Conservation (phyloP, 106 monocot species). For the Iris macrosiphon region DNA sequence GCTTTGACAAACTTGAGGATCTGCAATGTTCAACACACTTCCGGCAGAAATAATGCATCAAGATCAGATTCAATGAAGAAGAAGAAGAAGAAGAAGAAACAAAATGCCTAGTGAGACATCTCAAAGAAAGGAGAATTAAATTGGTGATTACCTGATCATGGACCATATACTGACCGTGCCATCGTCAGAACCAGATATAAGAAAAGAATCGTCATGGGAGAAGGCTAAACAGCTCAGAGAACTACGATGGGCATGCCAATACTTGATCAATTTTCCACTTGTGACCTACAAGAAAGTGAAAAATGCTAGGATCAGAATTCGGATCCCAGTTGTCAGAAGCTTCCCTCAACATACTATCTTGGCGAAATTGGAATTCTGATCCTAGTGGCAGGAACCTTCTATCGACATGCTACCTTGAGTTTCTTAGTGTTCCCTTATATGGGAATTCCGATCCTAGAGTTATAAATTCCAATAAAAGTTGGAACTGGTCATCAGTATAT, state of each 20-base stretch:
- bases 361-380: too few relatives aligned
- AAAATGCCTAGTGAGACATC: not conserved
- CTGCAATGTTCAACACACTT: conserved; percentile 13
- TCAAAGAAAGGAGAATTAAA: not conserved
- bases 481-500: too few relatives aligned
- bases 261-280: conserved; percentile 26
- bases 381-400: too few relatives aligned
- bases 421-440: too few relatives aligned
- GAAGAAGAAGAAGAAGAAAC: not conserved
- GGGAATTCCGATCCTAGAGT: too few relatives aligned
- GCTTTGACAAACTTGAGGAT: conserved; percentile 8
- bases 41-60: not conserved
- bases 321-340: too few relatives aligned
- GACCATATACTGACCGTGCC: conserved; percentile 24
- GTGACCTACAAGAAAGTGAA: conserved; percentile 3
- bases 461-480: too few relatives aligned
- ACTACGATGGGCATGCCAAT: conserved; percentile 19
- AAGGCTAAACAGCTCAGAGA: conserved; percentile 25
- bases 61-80: not conserved
- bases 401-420: too few relatives aligned
- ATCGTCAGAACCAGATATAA: conserved; percentile 22
- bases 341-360: too few relatives aligned
- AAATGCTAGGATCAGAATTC: too few relatives aligned
- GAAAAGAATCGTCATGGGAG: conserved; percentile 23
- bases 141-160: conserved; percentile 21